Percentiles rank a stretch among this genome's conserved stretches.
phyloP scores from a whole-genome alignment of 208 protist genomes.

The Leishmania braziliensis region DNA sequence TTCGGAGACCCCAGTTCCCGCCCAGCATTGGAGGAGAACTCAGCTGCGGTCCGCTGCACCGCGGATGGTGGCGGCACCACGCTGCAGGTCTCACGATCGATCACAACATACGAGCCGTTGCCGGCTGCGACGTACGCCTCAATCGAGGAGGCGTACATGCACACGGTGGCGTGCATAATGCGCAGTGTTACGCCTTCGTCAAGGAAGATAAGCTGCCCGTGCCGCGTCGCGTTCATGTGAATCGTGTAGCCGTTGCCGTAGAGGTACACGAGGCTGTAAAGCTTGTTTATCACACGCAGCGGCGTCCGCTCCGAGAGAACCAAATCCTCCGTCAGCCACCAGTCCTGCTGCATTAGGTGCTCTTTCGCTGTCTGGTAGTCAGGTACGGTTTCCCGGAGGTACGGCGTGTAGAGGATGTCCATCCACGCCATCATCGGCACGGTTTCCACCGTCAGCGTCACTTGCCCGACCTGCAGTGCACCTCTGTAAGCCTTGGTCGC shows the following conservation, averaged over 20 bases:
- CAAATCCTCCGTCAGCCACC: conserved; percentile 51
- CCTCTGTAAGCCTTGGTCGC: conserved; percentile 24
- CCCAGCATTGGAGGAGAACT: background rate
- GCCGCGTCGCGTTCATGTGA: conserved; percentile 41
- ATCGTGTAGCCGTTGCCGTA: conserved; percentile 63
- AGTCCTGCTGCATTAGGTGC: conserved; percentile 46
- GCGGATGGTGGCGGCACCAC: conserved; percentile 6
- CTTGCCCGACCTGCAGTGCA: conserved; percentile 35
- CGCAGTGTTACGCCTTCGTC: conserved; percentile 72
- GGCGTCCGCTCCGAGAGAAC: conserved; percentile 46
- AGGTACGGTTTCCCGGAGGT: conserved; percentile 55
- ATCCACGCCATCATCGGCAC: conserved; percentile 45
- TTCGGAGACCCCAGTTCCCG: background rate
- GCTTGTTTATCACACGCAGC: conserved; percentile 39
- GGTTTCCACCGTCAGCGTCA: conserved; percentile 45
- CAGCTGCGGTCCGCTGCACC: background rate
- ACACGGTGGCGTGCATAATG: conserved; percentile 59
- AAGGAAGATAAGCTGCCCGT: conserved; percentile 48
- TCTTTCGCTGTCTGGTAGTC: conserved; percentile 48
- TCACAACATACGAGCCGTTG: conserved; percentile 73
- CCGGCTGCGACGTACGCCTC: conserved; percentile 60
- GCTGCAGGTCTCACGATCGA: conserved; percentile 46
- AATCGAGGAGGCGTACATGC: conserved; percentile 49
- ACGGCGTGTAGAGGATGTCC: conserved; percentile 66
- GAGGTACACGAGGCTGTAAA: conserved; percentile 65